These are phyloP conservation scores for Tephrocybe sp. DNA, from an alignment of 768 basidiomycete genomes.

Conservation along the genomic window DNA sequence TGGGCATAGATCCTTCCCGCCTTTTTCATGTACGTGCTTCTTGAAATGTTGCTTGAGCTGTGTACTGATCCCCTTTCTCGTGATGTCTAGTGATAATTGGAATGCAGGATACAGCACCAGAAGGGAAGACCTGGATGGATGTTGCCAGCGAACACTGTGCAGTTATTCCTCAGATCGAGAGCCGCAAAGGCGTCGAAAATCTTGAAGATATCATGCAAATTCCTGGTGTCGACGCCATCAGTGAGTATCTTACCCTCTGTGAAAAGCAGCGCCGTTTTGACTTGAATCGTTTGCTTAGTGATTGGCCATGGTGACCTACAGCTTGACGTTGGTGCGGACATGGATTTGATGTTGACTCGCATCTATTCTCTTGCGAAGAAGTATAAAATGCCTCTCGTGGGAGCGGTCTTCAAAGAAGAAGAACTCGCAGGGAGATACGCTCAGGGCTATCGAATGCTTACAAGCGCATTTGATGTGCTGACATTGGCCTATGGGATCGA, in stretches of 20 bases:
- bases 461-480: not conserved
- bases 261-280: not conserved
- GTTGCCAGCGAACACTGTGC: conserved; percentile 7
- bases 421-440: not conserved
- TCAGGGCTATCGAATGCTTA: not conserved
- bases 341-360: not conserved
- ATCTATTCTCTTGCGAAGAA: conserved; percentile 6
- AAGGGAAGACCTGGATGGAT: conserved; percentile 8
- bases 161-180: conserved; percentile 7
- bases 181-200: not conserved
- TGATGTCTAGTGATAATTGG: not conserved
- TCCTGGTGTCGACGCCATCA: not conserved
- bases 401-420: not conserved
- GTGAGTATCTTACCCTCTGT: not conserved
- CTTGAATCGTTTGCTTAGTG: not conserved
- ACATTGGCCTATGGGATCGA: conserved; percentile 1
- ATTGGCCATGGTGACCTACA: not conserved
- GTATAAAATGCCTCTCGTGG: conserved; percentile 5
- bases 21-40: conserved; percentile 4
- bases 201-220: not conserved
- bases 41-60: not conserved
- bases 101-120: conserved; percentile 4
- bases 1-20: conserved; percentile 4
- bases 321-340: not conserved
- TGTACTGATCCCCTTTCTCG: not conserved